Evolutionary conservation across 805 yeast genomes (phyloP).

Genomic region (Yamadazyma philogaea): DNA sequence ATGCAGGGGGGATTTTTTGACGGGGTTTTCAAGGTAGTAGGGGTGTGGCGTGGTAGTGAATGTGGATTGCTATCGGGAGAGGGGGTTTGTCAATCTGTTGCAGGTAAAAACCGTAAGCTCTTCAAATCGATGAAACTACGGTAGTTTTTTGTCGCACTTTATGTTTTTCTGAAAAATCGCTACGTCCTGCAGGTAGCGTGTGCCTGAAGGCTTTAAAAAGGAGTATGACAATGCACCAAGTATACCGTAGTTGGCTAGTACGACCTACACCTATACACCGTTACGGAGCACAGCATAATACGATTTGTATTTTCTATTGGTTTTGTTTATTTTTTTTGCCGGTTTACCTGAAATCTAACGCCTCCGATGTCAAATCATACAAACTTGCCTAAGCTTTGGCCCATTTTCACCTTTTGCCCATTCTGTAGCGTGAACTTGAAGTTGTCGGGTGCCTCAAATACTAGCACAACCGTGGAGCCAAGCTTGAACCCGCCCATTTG

Average conservation of each 20-base stretch:
- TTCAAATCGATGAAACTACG: neutral
- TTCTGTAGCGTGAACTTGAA: slow-evolving; percentile 67
- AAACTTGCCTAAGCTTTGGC: slow-evolving; percentile 67
- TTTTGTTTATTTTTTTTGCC: too few relatives aligned
- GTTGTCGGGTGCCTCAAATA: slow-evolving; percentile 88
- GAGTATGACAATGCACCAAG: too few relatives aligned
- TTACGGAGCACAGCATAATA: too few relatives aligned
- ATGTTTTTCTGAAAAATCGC: slow-evolving; percentile 1
- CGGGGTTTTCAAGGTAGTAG: too few relatives aligned
- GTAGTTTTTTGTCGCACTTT: slow-evolving; percentile 1
- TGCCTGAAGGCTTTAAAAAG: neutral
- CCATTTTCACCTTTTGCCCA: slow-evolving; percentile 83
- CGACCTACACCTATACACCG: neutral
- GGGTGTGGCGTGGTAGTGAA: neutral
- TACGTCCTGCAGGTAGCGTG: neutral
- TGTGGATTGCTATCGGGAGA: too few relatives aligned
- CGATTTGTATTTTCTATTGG: neutral
- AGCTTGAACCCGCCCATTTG: slow-evolving; percentile 97
- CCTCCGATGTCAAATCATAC: too few relatives aligned
- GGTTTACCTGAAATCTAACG: neutral
- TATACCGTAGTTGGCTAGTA: too few relatives aligned
- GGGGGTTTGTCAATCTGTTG: too few relatives aligned
- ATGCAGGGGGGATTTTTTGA: slow-evolving; percentile 16
- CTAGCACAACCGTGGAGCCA: slow-evolving; percentile 95
- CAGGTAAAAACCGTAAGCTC: neutral